Base-by-base conservation (phyloP, 1,139 yeast species). In the Wickerhamomyces sp. region DNA sequence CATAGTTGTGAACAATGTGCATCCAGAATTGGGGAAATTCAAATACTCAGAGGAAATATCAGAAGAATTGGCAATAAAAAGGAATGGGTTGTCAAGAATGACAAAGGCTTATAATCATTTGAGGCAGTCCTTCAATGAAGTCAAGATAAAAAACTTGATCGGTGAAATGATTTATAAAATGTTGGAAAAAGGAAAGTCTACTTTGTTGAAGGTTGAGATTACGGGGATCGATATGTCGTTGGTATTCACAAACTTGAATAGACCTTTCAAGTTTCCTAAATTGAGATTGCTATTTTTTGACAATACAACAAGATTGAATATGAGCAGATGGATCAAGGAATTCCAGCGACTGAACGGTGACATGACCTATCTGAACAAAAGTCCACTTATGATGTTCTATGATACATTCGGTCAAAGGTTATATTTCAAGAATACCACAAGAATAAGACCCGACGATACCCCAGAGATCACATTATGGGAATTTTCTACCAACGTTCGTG, bases 221-320 rank as follows among this genome's bases (percentile, higher is more conserved):
- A 45, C 43, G 7, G 50, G 56, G 11, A 37, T 62, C 34, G 65
- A 63, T 42, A 27, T 56, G 13, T 45, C 48, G 10, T 43, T 61
- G 27, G 43, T 61, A 1, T 54, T 59, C 38, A 47, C 49, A 36
- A 10, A 14, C 3, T 18, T 6, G 8, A 27, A 39, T 9, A 40
- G 37, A 5, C 44, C 45, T 10, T 33, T 44, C 7, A 41, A 32
- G 0, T 55, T 63, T 37, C 57, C 60, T 2, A 30, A 36, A 8
- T 46, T 64, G 32, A 52, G 55, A 31, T 26, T 62, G 13, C 46
- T 63, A 10, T 36, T 58, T 10, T 42, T 63, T 36, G 67, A 64
- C 45, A 58, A 53, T 35, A 44, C 49, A 2, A 59, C 66, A 1
- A 41, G 53, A 4, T 29, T 49, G 3, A 49, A 52, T 15, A 36